These are phyloP conservation scores for Ceratocystis colombiana DNA, from an alignment of 2,329 filamentous ascomycete genomes.

Conservation along the genomic window DNA sequence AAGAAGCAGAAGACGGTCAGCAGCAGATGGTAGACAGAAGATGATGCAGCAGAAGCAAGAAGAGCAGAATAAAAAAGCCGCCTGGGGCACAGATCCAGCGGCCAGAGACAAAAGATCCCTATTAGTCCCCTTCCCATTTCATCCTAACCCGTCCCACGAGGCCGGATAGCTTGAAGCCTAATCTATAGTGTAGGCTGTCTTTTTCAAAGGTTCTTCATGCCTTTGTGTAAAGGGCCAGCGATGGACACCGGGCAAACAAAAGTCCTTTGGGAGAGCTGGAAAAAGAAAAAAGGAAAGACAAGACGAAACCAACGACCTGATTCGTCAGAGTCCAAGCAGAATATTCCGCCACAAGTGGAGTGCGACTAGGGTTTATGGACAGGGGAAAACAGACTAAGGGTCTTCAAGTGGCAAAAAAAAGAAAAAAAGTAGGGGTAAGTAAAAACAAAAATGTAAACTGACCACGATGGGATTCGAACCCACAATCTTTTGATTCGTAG, in stretches of 20 bases:
- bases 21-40: too few relatives aligned
- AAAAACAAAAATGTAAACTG: slow-evolving; percentile 21
- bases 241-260: neutral
- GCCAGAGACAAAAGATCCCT: neutral
- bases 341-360: too few relatives aligned
- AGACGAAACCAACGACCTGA: neutral
- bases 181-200: neutral
- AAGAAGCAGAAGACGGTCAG: neutral
- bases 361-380: too few relatives aligned
- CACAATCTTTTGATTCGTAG: slow-evolving; percentile 46
- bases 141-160: neutral
- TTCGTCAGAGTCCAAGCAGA: neutral
- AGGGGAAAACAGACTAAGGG: too few relatives aligned
- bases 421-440: neutral
- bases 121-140: neutral
- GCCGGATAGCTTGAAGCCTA: neutral
- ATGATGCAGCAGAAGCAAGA: neutral
- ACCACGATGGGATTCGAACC: slow-evolving; percentile 34
- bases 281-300: neutral
- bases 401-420: neutral
- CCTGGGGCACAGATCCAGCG: neutral
- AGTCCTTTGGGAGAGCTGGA: slow-evolving; percentile 1
- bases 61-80: neutral
- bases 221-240: neutral
- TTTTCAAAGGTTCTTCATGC: neutral